These are phyloP conservation scores for Neolentinus lepideus DNA, from an alignment of 1,284 basidiomycete species.

Conservation along the genomic window DNA sequence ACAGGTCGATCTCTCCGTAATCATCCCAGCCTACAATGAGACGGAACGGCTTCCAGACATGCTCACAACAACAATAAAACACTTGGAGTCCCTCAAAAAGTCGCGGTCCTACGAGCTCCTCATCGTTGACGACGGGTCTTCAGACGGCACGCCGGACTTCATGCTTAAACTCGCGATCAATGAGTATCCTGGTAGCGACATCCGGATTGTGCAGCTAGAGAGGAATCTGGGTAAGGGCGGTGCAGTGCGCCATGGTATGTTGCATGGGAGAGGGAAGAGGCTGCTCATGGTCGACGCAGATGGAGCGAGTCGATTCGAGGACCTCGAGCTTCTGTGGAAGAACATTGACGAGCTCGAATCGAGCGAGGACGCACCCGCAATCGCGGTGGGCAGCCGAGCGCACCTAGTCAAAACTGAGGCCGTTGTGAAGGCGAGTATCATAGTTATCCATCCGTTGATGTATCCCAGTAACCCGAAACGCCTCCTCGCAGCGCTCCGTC, in stretches of 20 bases:
- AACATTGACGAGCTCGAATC: conserved; percentile 60
- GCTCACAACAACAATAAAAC: conserved; percentile 67
- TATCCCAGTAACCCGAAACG: not conserved
- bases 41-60: conserved; percentile 72
- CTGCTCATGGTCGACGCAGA: conserved; percentile 93
- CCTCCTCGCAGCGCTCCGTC: conserved; percentile 63
- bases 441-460: conserved; percentile 1
- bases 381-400: conserved; percentile 83
- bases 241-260: conserved; percentile 85
- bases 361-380: conserved; percentile 38
- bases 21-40: conserved; percentile 93
- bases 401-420: conserved; percentile 89
- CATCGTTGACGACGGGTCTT: conserved; percentile 86
- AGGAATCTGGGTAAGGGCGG: conserved; percentile 89
- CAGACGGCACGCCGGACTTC: conserved; percentile 63
- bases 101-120: conserved; percentile 68
- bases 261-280: conserved; percentile 72
- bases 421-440: conserved; percentile 76
- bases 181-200: conserved; percentile 44
- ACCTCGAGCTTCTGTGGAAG: conserved; percentile 68
- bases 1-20: conserved; percentile 65
- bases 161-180: conserved; percentile 57
- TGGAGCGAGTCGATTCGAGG: conserved; percentile 82
- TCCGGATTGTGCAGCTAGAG: conserved; percentile 74
- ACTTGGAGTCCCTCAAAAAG: conserved; percentile 33